A percentile compares a stretch with the other conserved stretches of the same genome.
phyloP scores from a whole-genome alignment of 2,329 filamentous ascomycete genomes.

The Aureobasidium vineae region DNA sequence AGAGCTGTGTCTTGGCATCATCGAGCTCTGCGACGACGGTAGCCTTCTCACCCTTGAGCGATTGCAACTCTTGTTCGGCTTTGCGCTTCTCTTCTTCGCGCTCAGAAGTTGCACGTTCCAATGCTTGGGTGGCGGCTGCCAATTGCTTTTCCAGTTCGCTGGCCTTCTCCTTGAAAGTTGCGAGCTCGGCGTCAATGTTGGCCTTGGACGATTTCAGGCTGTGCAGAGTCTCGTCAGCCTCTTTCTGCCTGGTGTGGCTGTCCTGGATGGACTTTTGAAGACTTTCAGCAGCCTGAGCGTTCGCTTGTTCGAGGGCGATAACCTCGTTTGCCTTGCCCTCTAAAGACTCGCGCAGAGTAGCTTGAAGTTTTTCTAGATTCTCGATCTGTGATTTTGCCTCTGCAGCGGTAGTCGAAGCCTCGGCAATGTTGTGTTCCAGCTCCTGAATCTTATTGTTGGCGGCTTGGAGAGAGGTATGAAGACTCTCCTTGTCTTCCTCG shows the following conservation, averaged over 20 bases:
- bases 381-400: constrained; percentile 23
- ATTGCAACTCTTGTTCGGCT: constrained; percentile 22
- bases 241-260: constrained; percentile 10
- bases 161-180: constrained; percentile 22
- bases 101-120: constrained; percentile 13
- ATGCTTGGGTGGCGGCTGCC: constrained; percentile 26
- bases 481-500: constrained; percentile 12
- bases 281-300: constrained; percentile 17
- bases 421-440: constrained; percentile 15
- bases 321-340: constrained; percentile 3
- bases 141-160: constrained; percentile 29
- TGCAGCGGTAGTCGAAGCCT: constrained; percentile 3
- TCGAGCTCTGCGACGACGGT: constrained; percentile 20
- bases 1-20: constrained; percentile 24
- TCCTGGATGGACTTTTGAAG: constrained; percentile 11
- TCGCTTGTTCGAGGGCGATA: constrained; percentile 12
- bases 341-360: not conserved
- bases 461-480: constrained; percentile 7
- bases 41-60: constrained; percentile 9
- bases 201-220: constrained; percentile 19
- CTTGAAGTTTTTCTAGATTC: constrained; percentile 9
- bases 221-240: constrained; percentile 17
- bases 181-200: constrained; percentile 11
- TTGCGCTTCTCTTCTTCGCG: constrained; percentile 15
- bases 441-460: constrained; percentile 17